Evolutionary conservation across 1,284 basidiomycete genomes (phyloP).

Genomic region (Puccinia novopanici): DNA sequence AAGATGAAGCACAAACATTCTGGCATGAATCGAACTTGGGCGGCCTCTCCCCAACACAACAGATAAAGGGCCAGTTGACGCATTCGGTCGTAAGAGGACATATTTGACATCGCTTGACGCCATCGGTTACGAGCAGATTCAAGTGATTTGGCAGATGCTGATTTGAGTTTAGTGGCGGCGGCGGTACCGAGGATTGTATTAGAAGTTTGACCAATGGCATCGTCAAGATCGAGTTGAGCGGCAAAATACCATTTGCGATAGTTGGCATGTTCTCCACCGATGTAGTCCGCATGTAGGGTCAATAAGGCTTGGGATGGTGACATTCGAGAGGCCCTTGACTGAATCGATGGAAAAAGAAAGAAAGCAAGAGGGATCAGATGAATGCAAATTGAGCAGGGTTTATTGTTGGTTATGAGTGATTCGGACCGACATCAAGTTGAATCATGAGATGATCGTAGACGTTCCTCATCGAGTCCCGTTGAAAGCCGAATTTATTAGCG

Average conservation of each 20-base stretch:
- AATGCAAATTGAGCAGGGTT: not conserved
- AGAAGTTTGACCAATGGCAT: constrained; percentile 88
- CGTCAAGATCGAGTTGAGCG: constrained; percentile 96
- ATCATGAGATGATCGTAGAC: constrained; percentile 98
- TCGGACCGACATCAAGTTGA: constrained; percentile 70
- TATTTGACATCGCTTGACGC: constrained; percentile 97
- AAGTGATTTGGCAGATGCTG: constrained; percentile 74
- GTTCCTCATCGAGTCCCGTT: constrained; percentile 72
- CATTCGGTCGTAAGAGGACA: constrained; percentile 96
- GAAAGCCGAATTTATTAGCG: constrained; percentile 98
- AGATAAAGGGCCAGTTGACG: constrained; percentile 94
- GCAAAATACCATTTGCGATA: constrained; percentile 87
- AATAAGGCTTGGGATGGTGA: constrained; percentile 90
- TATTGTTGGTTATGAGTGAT: not conserved
- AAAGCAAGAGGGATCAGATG: not conserved
- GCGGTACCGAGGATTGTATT: constrained; percentile 76
- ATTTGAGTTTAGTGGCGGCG: constrained; percentile 60
- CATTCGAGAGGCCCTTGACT: constrained; percentile 91
- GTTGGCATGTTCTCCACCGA: constrained; percentile 73
- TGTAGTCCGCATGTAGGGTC: constrained; percentile 97
- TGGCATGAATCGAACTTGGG: constrained; percentile 95
- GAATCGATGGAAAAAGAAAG: not conserved
- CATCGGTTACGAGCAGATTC: constrained; percentile 85
- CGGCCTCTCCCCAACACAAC: constrained; percentile 97
- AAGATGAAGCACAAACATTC: constrained; percentile 99